Evolutionary conservation across 2,329 filamentous ascomycete genomes (phyloP).

Genomic region (Cladosporium sp.): DNA sequence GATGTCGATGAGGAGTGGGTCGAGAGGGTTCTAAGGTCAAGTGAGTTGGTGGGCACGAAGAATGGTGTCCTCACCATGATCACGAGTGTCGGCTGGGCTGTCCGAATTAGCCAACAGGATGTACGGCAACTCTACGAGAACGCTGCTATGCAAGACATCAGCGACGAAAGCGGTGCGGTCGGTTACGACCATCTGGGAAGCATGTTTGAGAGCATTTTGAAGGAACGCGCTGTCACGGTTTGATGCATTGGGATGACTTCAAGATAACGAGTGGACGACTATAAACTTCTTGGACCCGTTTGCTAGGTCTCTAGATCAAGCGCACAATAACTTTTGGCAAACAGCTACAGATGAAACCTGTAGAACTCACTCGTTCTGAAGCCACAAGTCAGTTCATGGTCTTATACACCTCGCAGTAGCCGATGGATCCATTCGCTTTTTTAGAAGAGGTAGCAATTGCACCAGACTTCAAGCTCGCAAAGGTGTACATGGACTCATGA

Average conservation of each 20-base stretch:
- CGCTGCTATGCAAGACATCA: slow-evolving; percentile 23
- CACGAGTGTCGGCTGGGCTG: slow-evolving; percentile 42
- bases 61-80: slow-evolving; percentile 35
- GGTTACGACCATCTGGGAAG: slow-evolving; percentile 32
- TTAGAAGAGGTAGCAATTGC: no score
- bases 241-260: not conserved
- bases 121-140: slow-evolving; percentile 39
- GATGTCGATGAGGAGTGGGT: slow-evolving; percentile 39
- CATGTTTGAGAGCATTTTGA: slow-evolving; percentile 35
- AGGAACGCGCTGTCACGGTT: slow-evolving; percentile 3
- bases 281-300: not conserved
- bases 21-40: slow-evolving; percentile 39
- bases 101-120: slow-evolving; percentile 35
- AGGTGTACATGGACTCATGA: not conserved
- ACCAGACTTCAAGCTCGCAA: not conserved
- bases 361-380: no score
- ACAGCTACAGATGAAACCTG: no score
- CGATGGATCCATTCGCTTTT: no score
- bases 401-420: no score
- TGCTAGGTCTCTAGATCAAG: not conserved
- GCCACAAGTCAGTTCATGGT: no score
- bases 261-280: not conserved
- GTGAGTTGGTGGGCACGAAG: slow-evolving; percentile 33
- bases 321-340: not conserved
- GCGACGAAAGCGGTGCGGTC: slow-evolving; percentile 33